Evolutionary conservation across 108 stramenopile genomes (phyloP), one percentile per base, ranked within the genome.

Genomic region (Conticribra weissflogii): DNA sequence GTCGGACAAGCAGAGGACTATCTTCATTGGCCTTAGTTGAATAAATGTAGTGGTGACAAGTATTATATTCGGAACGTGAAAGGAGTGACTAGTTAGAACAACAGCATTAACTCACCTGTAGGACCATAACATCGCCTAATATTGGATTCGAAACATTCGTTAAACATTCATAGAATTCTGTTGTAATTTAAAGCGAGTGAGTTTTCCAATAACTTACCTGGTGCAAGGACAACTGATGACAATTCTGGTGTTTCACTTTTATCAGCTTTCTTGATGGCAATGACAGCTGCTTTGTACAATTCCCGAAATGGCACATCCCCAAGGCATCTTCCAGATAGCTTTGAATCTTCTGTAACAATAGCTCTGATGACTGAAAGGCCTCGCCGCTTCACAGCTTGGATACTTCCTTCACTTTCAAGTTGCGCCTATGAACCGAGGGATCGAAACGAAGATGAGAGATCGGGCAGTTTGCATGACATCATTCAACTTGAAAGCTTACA

Each of bases 351-450:
- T 22, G 73, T 74, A 17, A 95, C 89, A 17, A 51, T 60, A 9
- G 90, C 87, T 27, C 93, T 78, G 57, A 95, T 75, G 27, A 95
- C 93, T 3, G 71, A 70, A 49, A 90, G 41, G 9, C 93, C 93
- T 12, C 86, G 30, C 48, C 72, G 60, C 55, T 87, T 90, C 1
- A 81, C 45, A 9, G 84, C 86, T 41, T 84, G 77, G 21, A 81
- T 72, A 22, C 82, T 80, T 16, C 54, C 49, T 21, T 83, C 86
- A 17, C 56, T 59, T 41, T 84, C 85, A 1, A 90, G 67, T 32
- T 86, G 21, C 0, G 79, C 70, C 59, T 88, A 29, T n/a, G n/a
- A n/a, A n/a, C n/a, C n/a, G n/a, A n/a, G n/a, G n/a, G n/a, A n/a
- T n/a, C n/a, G n/a, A n/a, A n/a, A n/a, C n/a, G n/a, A n/a, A n/a